Conservation (phyloP, 306 rosid genomes). For the Parietaria judaica region DNA sequence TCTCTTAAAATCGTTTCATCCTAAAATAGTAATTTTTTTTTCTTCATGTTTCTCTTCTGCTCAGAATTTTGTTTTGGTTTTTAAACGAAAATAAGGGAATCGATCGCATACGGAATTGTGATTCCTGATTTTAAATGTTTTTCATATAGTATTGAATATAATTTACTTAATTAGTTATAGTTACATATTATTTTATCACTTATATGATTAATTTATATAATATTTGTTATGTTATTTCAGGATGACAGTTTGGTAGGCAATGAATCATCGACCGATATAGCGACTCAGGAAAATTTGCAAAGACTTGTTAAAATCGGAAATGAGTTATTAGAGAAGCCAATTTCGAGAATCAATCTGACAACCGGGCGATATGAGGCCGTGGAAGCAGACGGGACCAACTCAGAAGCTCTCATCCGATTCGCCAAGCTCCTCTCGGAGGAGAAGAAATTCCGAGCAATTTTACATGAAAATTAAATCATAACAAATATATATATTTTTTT, state of each 20-base stretch:
- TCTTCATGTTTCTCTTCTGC: no score
- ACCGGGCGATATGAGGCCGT: conserved; percentile 22
- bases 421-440: conserved; percentile 22
- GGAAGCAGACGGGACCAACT: conserved; percentile 25
- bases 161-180: no score
- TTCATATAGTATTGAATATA: no score
- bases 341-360: conserved; percentile 31
- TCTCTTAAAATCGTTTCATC: no score
- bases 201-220: no score
- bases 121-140: no score
- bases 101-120: no score
- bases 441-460: conserved; percentile 12
- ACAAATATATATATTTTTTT: no score
- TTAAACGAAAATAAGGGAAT: no score
- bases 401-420: conserved; percentile 27
- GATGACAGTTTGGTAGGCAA: conserved; percentile 7
- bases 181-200: no score
- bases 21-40: no score
- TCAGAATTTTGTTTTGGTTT: no score
- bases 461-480: neutral
- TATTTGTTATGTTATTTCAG: neutral
- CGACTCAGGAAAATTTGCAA: conserved; percentile 21
- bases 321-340: conserved; percentile 23
- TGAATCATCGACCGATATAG: conserved; percentile 22
- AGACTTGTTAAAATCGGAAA: conserved; percentile 27